Conservation (phyloP, 2,329 filamentous ascomycete species). For the Penicillium sp. region DNA sequence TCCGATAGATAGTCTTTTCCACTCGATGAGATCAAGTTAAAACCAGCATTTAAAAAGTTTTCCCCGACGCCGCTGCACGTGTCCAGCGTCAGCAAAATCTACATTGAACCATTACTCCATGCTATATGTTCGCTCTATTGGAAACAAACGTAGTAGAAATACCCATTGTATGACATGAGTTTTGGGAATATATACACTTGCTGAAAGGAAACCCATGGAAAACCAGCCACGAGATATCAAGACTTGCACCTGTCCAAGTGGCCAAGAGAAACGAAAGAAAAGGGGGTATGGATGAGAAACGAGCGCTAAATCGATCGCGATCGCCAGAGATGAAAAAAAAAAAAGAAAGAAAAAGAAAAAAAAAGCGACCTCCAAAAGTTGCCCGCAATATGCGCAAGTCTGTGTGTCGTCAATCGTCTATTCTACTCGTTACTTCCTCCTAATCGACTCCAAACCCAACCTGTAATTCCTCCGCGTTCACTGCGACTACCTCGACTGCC, state of each 20-base stretch:
- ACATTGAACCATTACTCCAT: too few species aligned
- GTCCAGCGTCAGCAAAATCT: too few species aligned
- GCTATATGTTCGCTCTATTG: too few species aligned
- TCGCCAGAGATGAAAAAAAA: background rate
- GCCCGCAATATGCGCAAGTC: background rate
- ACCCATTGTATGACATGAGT: background rate
- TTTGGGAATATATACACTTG: conserved; percentile 4
- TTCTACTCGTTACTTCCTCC: conserved; percentile 10
- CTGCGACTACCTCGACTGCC: conserved; percentile 7
- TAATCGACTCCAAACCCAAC: conserved; percentile 28
- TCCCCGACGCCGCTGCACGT: too few species aligned
- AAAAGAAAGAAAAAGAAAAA: too few species aligned
- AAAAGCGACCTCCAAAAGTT: background rate
- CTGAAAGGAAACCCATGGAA: conserved; percentile 1
- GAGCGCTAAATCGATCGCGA: background rate
- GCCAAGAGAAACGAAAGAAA: background rate
- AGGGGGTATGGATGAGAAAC: conserved; percentile 3
- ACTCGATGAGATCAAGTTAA: too few species aligned
- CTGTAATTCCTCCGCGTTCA: conserved; percentile 23
- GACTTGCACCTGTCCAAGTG: background rate
- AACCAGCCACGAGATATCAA: conserved; percentile 4
- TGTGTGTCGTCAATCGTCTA: background rate
- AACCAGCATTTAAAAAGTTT: too few species aligned
- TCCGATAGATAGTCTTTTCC: too few species aligned
- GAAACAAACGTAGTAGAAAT: background rate